These are phyloP conservation scores for Candida insectorum DNA, from an alignment of 805 yeast genomes.

Conservation along the genomic window DNA sequence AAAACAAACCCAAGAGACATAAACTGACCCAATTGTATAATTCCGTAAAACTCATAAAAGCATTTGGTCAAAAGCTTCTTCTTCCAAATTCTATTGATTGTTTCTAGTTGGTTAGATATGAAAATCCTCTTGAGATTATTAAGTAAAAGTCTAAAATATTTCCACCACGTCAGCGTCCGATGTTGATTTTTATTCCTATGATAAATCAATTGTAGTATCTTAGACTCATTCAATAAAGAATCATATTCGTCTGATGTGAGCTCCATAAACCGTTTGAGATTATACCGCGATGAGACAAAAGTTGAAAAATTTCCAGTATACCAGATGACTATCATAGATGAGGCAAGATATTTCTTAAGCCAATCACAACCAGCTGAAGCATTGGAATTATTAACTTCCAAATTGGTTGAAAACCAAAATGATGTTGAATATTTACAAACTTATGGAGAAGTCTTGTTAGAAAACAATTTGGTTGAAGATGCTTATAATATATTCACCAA, in stretches of 20 bases:
- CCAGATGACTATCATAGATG: constrained; percentile 14
- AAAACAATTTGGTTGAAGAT: constrained; percentile 71
- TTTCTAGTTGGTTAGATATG: constrained; percentile 2
- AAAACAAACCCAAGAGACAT: constrained; percentile 69
- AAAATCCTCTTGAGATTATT: constrained; percentile 46
- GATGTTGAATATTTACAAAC: constrained; percentile 49
- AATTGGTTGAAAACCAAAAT: constrained; percentile 26
- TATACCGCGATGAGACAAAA: constrained; percentile 9
- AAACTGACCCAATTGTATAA: constrained; percentile 73
- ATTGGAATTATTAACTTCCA: constrained; percentile 43
- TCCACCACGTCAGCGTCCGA: constrained; percentile 74
- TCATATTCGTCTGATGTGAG: constrained; percentile 1
- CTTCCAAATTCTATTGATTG: constrained; percentile 4
- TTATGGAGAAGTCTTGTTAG: constrained; percentile 76
- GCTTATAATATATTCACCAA: constrained; percentile 62
- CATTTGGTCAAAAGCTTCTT: constrained; percentile 41
- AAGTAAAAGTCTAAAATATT: constrained; percentile 57
- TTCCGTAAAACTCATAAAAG: constrained; percentile 60
- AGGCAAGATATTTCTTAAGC: constrained; percentile 44
- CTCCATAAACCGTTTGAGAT: constrained; percentile 1
- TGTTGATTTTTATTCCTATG: constrained; percentile 80
- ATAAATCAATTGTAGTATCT: constrained; percentile 58
- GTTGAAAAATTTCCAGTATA: constrained; percentile 1
- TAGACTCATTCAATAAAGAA: constrained; percentile 45
- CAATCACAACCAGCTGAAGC: constrained; percentile 54